These are phyloP conservation scores for Wickerhamomyces mucosus DNA, from an alignment of 805 yeast species.

Conservation along the genomic window DNA sequence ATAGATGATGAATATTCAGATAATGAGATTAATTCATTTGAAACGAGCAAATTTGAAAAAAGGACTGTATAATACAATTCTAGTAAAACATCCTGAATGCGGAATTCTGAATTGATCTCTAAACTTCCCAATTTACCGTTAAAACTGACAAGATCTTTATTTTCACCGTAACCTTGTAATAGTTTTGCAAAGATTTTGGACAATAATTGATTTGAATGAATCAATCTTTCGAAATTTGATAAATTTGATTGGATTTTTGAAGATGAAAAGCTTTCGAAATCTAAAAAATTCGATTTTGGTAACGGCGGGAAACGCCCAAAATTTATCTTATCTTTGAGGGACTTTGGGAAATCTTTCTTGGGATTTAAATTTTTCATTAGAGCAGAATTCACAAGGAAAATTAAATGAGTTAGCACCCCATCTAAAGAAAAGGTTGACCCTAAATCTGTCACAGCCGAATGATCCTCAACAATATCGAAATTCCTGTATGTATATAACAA, in stretches of 20 bases:
- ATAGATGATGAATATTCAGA: slow-evolving; percentile 10
- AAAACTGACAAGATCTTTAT: slow-evolving; percentile 3
- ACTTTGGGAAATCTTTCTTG: slow-evolving; percentile 3
- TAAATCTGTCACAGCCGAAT: slow-evolving; percentile 8
- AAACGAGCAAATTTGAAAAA: slow-evolving; percentile 6
- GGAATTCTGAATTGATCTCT: slow-evolving; percentile 6
- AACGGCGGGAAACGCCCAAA: slow-evolving; percentile 17
- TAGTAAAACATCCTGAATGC: slow-evolving; percentile 6
- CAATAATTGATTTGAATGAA: slow-evolving; percentile 7
- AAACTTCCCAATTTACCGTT: slow-evolving; percentile 1
- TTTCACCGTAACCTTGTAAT: slow-evolving; percentile 1
- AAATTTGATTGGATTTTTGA: slow-evolving; percentile 7
- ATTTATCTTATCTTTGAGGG: slow-evolving; percentile 6
- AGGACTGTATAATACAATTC: slow-evolving; percentile 10
- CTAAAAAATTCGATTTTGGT: slow-evolving; percentile 17
- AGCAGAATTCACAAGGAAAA: slow-evolving; percentile 9
- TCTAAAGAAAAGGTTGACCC: slow-evolving; percentile 15
- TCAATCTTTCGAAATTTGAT: slow-evolving; percentile 9
- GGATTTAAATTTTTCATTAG: slow-evolving; percentile 12
- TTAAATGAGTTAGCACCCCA: slow-evolving; percentile 9
- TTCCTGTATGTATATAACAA: slow-evolving; percentile 5
- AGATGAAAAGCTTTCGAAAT: slow-evolving; percentile 4
- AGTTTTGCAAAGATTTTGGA: slow-evolving; percentile 6
- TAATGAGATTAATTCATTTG: slow-evolving; percentile 11
- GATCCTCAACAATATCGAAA: slow-evolving; percentile 10